Evolutionary conservation across 2,329 filamentous ascomycete species (phyloP), one percentile per base, ranked within the genome.

Genomic region (Fusarium piperis): DNA sequence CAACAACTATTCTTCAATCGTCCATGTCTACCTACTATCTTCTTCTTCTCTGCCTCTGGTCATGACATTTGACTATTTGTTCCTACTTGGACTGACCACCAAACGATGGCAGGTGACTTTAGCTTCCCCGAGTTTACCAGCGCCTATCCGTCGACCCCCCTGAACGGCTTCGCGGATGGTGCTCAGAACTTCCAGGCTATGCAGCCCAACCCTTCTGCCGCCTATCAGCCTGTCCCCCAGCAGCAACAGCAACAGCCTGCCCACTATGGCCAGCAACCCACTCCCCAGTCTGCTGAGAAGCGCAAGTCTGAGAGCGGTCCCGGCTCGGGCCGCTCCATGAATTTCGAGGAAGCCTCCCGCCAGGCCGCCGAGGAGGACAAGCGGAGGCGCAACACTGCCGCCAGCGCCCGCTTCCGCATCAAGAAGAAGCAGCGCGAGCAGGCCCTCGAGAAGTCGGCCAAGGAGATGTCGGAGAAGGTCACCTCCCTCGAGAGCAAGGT

Each of bases 391-490:
- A 97, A 97, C 83, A 97, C 94, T 3, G 94, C 94, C 33, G 94
- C 94, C 62, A 94, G 92, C 73, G 94, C 94, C 18, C 92, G 94
- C 56, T 97, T 97, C 87, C 92, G 94, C 66, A 90, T 96, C 79
- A 97, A 97, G 90, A 97, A 97, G 91, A 97, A 97, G 89, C 93
- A 96, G 83, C 92, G 94, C 57, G 94, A 97, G 85, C 93, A 95
- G 81, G 92, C 93, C 10, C 89, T 97, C 59, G 93, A 95, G 81
- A 90, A 90, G 77, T 92, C 90, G 4, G 91, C 94, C 76, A 94
- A 94, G 81, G 94, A 97, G 74, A 93, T 95, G 83, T 89, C 89
- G 30, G 93, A 96, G 51, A 94, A 94, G 83, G 92, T 95, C 58
- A 85, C 89, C 18, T 85, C 86, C 18, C 87, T 97, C 8, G 93